Conservation (phyloP, 495 filamentous ascomycete genomes). For the Elasticomyces elasticus region DNA sequence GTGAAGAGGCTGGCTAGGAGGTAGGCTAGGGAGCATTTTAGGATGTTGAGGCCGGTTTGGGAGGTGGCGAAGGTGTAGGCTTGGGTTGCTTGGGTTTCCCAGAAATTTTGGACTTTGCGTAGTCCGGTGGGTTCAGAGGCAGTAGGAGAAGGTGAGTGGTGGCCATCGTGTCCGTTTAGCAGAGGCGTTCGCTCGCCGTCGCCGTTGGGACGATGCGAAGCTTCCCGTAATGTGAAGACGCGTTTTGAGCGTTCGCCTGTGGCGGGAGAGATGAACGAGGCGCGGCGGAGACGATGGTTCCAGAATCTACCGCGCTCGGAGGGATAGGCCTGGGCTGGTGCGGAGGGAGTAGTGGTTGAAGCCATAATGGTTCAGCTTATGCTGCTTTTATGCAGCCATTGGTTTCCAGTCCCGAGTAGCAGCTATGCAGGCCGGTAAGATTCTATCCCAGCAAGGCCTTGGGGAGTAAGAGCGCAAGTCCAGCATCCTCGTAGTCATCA, state of each 20-base stretch:
- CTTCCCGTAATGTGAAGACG: conserved; percentile 18
- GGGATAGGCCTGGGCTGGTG: neutral
- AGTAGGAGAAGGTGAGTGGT: too few relatives aligned
- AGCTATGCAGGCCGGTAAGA: too few relatives aligned
- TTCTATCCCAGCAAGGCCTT: too few relatives aligned
- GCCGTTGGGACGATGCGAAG: conserved; percentile 9
- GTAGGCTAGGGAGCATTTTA: conserved; percentile 93
- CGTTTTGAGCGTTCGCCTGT: conserved; percentile 20
- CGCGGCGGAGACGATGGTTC: conserved; percentile 7
- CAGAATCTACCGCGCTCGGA: conserved; percentile 5
- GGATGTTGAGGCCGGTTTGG: conserved; percentile 57
- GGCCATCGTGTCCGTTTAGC: neutral
- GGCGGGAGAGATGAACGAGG: conserved; percentile 15
- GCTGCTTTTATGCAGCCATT: neutral
- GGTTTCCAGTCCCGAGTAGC: neutral
- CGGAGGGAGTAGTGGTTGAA: neutral
- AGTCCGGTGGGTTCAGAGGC: neutral
- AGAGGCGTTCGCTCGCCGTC: conserved; percentile 9
- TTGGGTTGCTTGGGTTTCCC: neutral
- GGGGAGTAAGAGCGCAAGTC: too few relatives aligned
- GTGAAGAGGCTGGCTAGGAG: conserved; percentile 79
- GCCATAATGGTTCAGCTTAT: neutral
- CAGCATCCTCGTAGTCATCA: too few relatives aligned
- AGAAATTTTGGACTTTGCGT: neutral
- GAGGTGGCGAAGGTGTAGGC: conserved; percentile 37